Base-by-base conservation (phyloP, 805 yeast genomes). In the Ogataea populi-albae region DNA sequence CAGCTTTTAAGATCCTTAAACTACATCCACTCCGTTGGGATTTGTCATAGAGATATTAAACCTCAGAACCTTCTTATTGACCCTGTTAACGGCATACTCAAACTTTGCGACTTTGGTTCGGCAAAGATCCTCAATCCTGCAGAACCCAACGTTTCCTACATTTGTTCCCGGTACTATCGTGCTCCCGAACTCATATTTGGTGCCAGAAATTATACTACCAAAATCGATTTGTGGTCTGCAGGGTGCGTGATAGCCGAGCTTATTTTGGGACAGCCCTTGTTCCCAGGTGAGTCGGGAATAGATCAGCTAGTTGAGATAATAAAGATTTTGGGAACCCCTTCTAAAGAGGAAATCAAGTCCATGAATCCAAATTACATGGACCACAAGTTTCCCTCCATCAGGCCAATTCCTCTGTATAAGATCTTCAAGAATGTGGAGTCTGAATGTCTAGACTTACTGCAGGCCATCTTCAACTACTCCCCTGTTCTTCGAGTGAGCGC, bases 221-320 rank as follows among this genome's bases (percentile, higher is more conserved):
- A 91, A 61, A 93, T 93, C 47, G 98, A 93, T 60, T 78, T 93
- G 31, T 93, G 98, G 98, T 86, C 96, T 10, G 87, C 95, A 10
- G 96, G 96, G 15, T 93, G 98, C 68, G 98, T 93, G 16, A 88
- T 93, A 86, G 98, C 98, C 4, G 98, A 93, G 65, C 68, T 93
- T 53, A 77, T 89, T 45, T 72, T 93, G 38, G 98, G 98, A 12
- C 97, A 88, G 59, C 98, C 98, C 10, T 68, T 93, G 47, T 93
- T 93, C 66, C 98, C 98, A 9, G 98, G 98, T 29, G 98, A 93
- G 59, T 81, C 89, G 41, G 98, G 98, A 24, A 91, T 93, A 40
- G 98, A 93, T 61, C 98, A 93, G 63, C 74, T 91, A 52, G 98
- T 91, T 14, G 98, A 91, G 62, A 91, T 91, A 50, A 91, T 91